These are phyloP conservation scores for Salvia splendens DNA, from an alignment of 257 asterid species.

Conservation along the genomic window DNA sequence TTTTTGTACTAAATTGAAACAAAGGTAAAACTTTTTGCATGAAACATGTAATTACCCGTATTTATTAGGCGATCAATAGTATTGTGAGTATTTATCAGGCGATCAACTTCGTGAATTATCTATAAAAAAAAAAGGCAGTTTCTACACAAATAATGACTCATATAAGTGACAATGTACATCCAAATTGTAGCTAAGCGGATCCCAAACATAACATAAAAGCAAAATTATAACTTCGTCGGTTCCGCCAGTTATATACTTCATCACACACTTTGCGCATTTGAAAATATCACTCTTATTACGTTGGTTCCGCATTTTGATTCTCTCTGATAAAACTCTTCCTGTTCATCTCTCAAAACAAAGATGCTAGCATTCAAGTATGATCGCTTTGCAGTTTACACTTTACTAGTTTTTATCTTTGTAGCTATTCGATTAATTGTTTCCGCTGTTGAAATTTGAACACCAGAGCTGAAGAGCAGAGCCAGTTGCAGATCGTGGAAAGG, in stretches of 20 bases:
- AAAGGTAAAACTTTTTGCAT: no score
- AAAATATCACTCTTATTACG: conserved; percentile 34
- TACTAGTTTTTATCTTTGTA: background rate
- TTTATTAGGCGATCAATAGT: no score
- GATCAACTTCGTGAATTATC: no score
- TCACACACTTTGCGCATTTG: conserved; percentile 26
- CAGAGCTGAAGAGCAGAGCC: conserved; percentile 92
- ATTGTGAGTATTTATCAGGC: no score
- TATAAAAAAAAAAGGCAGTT: no score
- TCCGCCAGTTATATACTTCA: conserved; percentile 36
- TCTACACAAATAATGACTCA: background rate
- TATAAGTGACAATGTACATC: background rate
- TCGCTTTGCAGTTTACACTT: conserved; percentile 1
- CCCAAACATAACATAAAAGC: conserved; percentile 31
- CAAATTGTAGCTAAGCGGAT: conserved; percentile 27
- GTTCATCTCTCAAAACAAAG: conserved; percentile 29
- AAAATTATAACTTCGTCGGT: conserved; percentile 28
- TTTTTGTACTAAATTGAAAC: no score
- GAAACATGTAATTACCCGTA: no score
- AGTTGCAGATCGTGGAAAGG: conserved; percentile 84
- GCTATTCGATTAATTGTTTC: conserved; percentile 13
- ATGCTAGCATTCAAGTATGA: conserved; percentile 82
- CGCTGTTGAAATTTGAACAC: conserved; percentile 26
- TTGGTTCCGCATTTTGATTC: conserved; percentile 39
- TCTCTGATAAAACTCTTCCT: conserved; percentile 26